Conservation (phyloP, 768 basidiomycete species). For the Lyophyllum decastes region DNA sequence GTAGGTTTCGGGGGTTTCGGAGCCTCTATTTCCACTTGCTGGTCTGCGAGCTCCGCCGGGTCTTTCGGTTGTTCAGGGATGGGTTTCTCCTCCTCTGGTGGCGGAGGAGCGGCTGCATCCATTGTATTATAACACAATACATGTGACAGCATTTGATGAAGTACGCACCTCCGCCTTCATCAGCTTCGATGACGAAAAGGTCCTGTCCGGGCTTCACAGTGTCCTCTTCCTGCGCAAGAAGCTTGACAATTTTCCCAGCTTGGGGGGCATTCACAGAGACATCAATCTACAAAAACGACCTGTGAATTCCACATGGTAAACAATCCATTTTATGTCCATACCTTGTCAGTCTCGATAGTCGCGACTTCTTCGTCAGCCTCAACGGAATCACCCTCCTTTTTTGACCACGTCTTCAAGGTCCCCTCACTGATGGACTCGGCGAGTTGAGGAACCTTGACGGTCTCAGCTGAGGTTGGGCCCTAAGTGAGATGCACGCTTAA, state of each 20-base stretch:
- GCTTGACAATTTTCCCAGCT: slow-evolving; percentile 84
- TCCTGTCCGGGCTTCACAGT: slow-evolving; percentile 96
- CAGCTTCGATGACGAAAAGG: slow-evolving; percentile 87
- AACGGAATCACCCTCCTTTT: slow-evolving; percentile 90
- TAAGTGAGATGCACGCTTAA: background rate
- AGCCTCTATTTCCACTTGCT: slow-evolving; percentile 46
- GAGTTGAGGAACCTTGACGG: slow-evolving; percentile 95
- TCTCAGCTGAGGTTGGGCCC: slow-evolving; percentile 58
- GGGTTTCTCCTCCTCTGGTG: slow-evolving; percentile 35
- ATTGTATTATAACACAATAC: background rate
- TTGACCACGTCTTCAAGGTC: slow-evolving; percentile 92
- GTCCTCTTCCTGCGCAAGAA: slow-evolving; percentile 88
- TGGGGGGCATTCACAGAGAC: slow-evolving; percentile 93
- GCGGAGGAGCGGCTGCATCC: slow-evolving; percentile 25
- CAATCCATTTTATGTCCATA: slow-evolving; percentile 29
- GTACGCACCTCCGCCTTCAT: slow-evolving; percentile 57
- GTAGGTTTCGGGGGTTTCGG: slow-evolving; percentile 47
- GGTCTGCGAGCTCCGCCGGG: slow-evolving; percentile 43
- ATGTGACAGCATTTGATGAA: background rate
- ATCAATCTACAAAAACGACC: slow-evolving; percentile 69
- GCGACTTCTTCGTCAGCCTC: slow-evolving; percentile 94
- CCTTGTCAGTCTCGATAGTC: slow-evolving; percentile 99
- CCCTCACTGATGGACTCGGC: slow-evolving; percentile 98
- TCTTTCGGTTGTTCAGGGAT: slow-evolving; percentile 39
- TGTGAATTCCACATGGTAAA: slow-evolving; percentile 4